These are phyloP conservation scores for Beauveria pseudobassiana DNA, from an alignment of 2,329 filamentous ascomycete species.

Conservation along the genomic window DNA sequence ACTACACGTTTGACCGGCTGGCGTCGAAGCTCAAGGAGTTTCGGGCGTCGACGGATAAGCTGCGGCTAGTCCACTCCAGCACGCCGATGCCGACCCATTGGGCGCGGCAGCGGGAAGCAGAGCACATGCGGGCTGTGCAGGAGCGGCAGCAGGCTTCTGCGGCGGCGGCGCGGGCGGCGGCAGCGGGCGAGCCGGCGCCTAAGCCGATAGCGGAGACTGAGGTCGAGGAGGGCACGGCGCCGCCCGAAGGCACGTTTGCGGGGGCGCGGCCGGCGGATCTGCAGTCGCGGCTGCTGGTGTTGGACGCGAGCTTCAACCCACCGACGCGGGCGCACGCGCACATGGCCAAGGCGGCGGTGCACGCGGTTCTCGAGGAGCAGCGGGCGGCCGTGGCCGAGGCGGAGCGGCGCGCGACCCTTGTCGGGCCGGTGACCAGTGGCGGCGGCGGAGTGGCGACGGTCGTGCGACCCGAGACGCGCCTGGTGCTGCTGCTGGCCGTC, in stretches of 20 bases:
- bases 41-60: conserved; percentile 32
- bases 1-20: conserved; percentile 18
- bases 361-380: conserved; percentile 17
- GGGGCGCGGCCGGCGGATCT: conserved; percentile 6
- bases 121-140: neutral
- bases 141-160: neutral
- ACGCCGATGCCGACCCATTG: neutral
- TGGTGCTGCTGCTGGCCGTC: conserved; percentile 53
- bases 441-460: conserved; percentile 11
- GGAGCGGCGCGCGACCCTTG: neutral
- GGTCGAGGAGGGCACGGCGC: neutral
- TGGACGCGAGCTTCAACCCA: conserved; percentile 64
- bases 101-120: neutral
- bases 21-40: conserved; percentile 37
- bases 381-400: conserved; percentile 4
- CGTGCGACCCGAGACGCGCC: conserved; percentile 21
- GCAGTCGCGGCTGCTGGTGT: conserved; percentile 38
- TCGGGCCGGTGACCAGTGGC: neutral
- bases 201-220: conserved; percentile 1
- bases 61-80: conserved; percentile 34
- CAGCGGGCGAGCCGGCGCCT: neutral
- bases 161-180: neutral
- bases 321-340: conserved; percentile 53
- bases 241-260: conserved; percentile 17
- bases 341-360: conserved; percentile 44